Base-by-base conservation (phyloP, 257 asterid species). In the Solanum pennellii region DNA sequence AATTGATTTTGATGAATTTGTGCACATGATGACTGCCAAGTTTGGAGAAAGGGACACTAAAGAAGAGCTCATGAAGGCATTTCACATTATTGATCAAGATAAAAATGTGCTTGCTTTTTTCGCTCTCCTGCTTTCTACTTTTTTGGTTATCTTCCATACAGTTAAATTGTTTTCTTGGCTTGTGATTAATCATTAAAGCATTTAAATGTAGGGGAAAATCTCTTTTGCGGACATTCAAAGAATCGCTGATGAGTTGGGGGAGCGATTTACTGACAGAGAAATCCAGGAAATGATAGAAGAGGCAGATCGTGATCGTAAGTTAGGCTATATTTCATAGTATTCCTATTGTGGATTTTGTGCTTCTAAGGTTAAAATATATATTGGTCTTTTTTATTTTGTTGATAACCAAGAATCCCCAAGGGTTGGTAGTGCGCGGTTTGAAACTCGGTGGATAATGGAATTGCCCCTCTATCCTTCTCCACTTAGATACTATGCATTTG, bases 261-360 rank as follows among this genome's bases (percentile, higher is more conserved):
- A 94, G 90, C 87, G 87, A 62, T 94, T 97, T 88, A 90, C 94
- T 27, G 95, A 93, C 18, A 93, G 85, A 89, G 99, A 97, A 91
- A 93, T 97, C 76, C 96, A 93, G 87, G 98, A 94, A 87, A 97
- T 97, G 99, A 90, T 95, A 66, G 94, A 92, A 25, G 98, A 94
- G 90, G 99, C 99, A 49, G 99, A 97, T 84, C 95, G 94, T 44
- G 99, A 97, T 80, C 93, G 99, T 97, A 94, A 93, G 98, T 91
- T 89, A 85, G 42, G 89, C 71, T 73, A 86, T 45, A 33, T 87
- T 33, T 39, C 85, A 62, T 45, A 80, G 68, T 80, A 21, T 83
- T 79, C 84, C 42, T 45, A 12, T 37, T 60, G 72, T 49, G 87
- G 72, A 47, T 72, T 88, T 82, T n/a, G 41, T 44, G 69, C 9